A percentile compares a stretch with the other conserved stretches of the same genome.
Conservation (phyloP, 2,329 filamentous ascomycete species). For the Chrysoporthe deuterocubensis region DNA sequence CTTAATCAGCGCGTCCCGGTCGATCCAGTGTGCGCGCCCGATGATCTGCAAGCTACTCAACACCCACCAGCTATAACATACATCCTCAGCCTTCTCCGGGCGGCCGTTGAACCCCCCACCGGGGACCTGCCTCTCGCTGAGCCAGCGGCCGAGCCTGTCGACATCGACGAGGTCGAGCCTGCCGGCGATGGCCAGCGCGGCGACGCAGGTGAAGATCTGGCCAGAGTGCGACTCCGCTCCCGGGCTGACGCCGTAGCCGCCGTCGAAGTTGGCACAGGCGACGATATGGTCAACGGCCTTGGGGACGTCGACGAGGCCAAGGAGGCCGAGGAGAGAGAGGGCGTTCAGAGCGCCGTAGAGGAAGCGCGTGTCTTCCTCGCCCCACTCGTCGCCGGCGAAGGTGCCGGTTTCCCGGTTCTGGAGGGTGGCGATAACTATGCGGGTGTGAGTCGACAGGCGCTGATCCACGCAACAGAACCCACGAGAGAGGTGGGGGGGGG, state of each 20-base stretch:
- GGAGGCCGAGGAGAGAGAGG: slow-evolving; percentile 77
- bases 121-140: slow-evolving; percentile 88
- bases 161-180: slow-evolving; percentile 81
- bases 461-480: not conserved
- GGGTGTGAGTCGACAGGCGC: slow-evolving; percentile 22
- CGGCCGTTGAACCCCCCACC: slow-evolving; percentile 90
- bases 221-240: slow-evolving; percentile 94
- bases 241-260: slow-evolving; percentile 86
- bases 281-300: slow-evolving; percentile 80
- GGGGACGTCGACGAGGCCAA: slow-evolving; percentile 75
- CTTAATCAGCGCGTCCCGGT: slow-evolving; percentile 73
- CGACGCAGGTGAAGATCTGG: slow-evolving; percentile 94
- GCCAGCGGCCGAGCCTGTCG: slow-evolving; percentile 84
- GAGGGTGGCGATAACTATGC: slow-evolving; percentile 73
- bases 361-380: slow-evolving; percentile 93
- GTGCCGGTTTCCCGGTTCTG: slow-evolving; percentile 83
- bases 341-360: slow-evolving; percentile 89
- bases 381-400: slow-evolving; percentile 95
- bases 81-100: slow-evolving; percentile 94
- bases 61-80: slow-evolving; percentile 99
- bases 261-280: slow-evolving; percentile 90
- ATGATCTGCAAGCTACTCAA: slow-evolving; percentile 91
- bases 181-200: slow-evolving; percentile 80
- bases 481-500: slow-evolving; percentile 24
- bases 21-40: slow-evolving; percentile 87